Base-by-base conservation (phyloP, 306 rosid genomes). In the Erythrophleum fordii region DNA sequence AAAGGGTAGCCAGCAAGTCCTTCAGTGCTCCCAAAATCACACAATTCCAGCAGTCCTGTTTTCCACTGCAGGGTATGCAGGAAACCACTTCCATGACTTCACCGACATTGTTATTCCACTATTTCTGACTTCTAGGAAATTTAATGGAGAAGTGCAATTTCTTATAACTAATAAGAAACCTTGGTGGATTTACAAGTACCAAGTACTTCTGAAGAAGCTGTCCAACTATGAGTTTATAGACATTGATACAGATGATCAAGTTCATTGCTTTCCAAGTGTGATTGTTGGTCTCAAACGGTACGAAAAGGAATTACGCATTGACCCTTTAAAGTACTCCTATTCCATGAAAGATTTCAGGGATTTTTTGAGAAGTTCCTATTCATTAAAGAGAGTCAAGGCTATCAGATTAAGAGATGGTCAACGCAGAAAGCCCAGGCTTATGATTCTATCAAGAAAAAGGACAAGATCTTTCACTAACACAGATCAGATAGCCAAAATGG, bases 11-110 rank as follows among this genome's bases (percentile, higher is more conserved):
- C 64, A 79, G 31, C 64, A 88, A 72, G 74, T 64, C 72, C 86
- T 90, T 14, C 64, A 48, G 17, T 94, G 98, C 79, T 79, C 80
- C 34, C 52, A 77, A 83, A 79, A 69, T 37, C 97, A 92, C 61
- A 83, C 71, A 25, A 84, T 90, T 76, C 93, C 97, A 18, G 97
- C 92, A 64, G 74, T 94, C 5, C 35, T 94, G 72, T 94, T 94
- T 80, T 94, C 98, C 3, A 75, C 49, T 34, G 89, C 88, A 72
- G 98, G 98, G 51, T 94, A 92, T 71, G 61, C 81, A 13, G 97
- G 97, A 34, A 94, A 94, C 88, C 92, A 92, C 83, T 94, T 92
- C 78, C 98, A 94, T 72, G 98, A 94, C 45, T 91, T 91, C 87
- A 82, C 91, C 10, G 98, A 94, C 71, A 77, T 90, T 68, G 14